These are phyloP conservation scores for Epichloe typhina DNA, from an alignment of 2,329 filamentous ascomycete genomes.

Conservation along the genomic window DNA sequence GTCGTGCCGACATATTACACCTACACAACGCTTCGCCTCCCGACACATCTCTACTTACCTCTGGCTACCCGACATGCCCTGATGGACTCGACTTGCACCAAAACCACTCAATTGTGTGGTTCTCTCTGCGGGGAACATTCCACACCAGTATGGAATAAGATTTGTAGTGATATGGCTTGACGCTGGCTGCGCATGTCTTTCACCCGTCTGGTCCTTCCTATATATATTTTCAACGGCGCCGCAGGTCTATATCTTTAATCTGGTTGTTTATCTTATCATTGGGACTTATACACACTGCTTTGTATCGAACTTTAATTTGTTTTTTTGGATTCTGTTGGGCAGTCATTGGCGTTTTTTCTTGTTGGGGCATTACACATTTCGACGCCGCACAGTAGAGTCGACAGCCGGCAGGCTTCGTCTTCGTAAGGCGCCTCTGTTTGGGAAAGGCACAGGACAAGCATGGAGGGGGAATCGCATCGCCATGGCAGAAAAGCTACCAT, in stretches of 20 bases:
- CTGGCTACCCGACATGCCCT: neutral
- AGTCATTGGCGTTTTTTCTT: neutral
- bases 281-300: neutral
- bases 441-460: neutral
- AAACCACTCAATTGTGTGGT: neutral
- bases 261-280: neutral
- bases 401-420: neutral
- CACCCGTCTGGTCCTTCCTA: neutral
- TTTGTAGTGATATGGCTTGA: neutral
- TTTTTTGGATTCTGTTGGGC: neutral
- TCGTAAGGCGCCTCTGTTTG: neutral
- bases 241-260: neutral
- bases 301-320: neutral
- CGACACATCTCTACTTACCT: neutral
- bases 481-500: neutral
- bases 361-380: neutral
- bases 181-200: neutral
- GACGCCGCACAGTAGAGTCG: neutral
- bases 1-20: neutral
- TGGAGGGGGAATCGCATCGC: neutral
- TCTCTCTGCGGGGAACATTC: neutral
- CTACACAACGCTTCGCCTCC: neutral
- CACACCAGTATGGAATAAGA: neutral
- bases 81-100: no score
- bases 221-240: neutral